phyloP scores from a whole-genome alignment of 1,284 basidiomycete species.

The Cystobasidium slooffiae region DNA sequence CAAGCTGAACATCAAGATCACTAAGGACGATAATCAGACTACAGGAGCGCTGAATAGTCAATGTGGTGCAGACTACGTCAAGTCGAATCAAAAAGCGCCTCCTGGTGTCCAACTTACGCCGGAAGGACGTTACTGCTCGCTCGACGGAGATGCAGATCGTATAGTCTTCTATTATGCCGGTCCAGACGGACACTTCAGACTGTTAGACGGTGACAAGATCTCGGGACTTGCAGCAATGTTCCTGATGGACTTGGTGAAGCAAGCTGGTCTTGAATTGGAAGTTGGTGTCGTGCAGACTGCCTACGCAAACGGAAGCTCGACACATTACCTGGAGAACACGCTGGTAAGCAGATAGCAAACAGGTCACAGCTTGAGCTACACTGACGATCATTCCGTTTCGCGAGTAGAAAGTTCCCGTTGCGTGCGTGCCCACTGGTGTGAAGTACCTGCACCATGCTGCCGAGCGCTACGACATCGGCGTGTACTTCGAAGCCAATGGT shows the following conservation, averaged over 20 bases:
- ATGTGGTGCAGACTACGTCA: constrained; percentile 97
- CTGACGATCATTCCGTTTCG: neutral
- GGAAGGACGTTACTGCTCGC: constrained; percentile 82
- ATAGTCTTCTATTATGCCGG: constrained; percentile 94
- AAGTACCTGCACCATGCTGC: constrained; percentile 99
- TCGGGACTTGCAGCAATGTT: constrained; percentile 91
- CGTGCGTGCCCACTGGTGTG: constrained; percentile 94
- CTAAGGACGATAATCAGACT: constrained; percentile 71
- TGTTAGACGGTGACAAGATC: constrained; percentile 99
- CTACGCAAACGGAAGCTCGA: constrained; percentile 97
- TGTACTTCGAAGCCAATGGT: constrained; percentile 99
- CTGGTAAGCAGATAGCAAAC: constrained; percentile 61
- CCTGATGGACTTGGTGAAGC: constrained; percentile 85
- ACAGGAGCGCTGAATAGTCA: constrained; percentile 78
- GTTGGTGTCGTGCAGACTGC: constrained; percentile 98
- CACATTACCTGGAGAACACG: constrained; percentile 76
- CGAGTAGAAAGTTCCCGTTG: constrained; percentile 80
- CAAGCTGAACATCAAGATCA: constrained; percentile 60
- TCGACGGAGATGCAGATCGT: constrained; percentile 97
- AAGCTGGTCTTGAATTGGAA: constrained; percentile 72
- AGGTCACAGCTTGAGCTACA: neutral
- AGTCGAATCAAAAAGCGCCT: constrained; percentile 84
- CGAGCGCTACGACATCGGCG: constrained; percentile 88
- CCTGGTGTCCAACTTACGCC: constrained; percentile 68
- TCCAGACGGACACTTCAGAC: constrained; percentile 71